Evolutionary conservation across 371 early-diverging fungal species (phyloP), one percentile per base, ranked within the genome.

Genomic region (Rhizopus delemar): DNA sequence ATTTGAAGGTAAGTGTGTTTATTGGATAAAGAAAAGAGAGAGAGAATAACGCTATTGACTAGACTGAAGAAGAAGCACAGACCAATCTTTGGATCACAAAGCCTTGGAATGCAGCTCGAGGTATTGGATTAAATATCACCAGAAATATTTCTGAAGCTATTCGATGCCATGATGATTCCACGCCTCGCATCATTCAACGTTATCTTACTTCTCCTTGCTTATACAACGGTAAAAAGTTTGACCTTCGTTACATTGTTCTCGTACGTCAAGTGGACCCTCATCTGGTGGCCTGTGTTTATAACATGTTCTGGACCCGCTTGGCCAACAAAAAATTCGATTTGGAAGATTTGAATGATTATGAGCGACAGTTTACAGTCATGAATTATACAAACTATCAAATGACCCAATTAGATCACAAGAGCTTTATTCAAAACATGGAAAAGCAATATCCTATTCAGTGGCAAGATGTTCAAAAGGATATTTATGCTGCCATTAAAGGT

Each of bases 291-390:
- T 58, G 65, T 56, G 75, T 81, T 2, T 82, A 85, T 63, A 82
- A 81, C 53, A 82, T 81, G 82, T 85, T 85, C 58, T 83, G 82
- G 83, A 75, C 80, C 46, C 83, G 85, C 8, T 65, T 85, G 32
- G 83, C 85, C 15, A 83, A 85, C 63, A 82, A 85, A 49, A 75
- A 71, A 50, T 79, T 65, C 52, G 56, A 63, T n/a, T 51, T 71
- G 29, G 61, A 79, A 22, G 74, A 82, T 50, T 59, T 78, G 63
- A 69, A 78, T 50, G 83, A 85, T 50, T 80, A 83, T 58, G 85
- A 85, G 51, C 69, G 78, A 43, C 83, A 85, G 39, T 82, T 82
- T 35, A 84, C 85, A 1, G 81, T 82, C 15, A 84, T 82, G 82
- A 84, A 84, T 57, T 81, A 84, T 31, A 73, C 80, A 51, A 75